Percentiles rank a stretch among this genome's conserved stretches.
Conservation (phyloP, 2,329 filamentous ascomycete genomes). For the Didymella lethalis region DNA sequence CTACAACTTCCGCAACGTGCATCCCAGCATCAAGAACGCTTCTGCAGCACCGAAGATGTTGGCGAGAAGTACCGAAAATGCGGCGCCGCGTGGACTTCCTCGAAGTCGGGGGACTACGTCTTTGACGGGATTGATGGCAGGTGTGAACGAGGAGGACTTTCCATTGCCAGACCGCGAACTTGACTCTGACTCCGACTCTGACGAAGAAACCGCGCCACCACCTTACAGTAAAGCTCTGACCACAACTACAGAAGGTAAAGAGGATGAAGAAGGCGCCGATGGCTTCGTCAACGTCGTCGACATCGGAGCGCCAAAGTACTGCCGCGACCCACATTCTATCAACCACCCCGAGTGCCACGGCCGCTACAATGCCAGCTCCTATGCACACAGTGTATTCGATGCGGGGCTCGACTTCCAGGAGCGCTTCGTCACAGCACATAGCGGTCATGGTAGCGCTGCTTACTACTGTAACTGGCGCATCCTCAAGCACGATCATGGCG, state of each 20-base stretch:
- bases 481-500: constrained; percentile 4
- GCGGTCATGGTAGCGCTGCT: not conserved
- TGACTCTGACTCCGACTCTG: constrained; percentile 5
- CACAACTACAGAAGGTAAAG: not conserved
- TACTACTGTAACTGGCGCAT: constrained; percentile 7
- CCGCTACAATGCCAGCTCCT: not conserved
- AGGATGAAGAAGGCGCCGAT: not conserved
- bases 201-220: not conserved
- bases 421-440: not conserved
- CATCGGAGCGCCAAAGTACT: not conserved
- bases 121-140: constrained; percentile 14
- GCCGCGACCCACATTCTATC: constrained; percentile 8
- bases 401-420: not conserved
- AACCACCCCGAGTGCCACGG: constrained; percentile 3
- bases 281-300: constrained; percentile 5
- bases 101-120: constrained; percentile 6
- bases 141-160: not conserved
- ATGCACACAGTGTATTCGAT: not conserved
- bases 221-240: not conserved
- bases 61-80: no score
- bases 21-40: not conserved
- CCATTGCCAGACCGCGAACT: constrained; percentile 4
- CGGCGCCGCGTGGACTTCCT: not conserved
- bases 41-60: not conserved
- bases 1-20: not conserved